phyloP scores from a whole-genome alignment of 2,329 filamentous ascomycete species.

The Aureobasidium lini region DNA sequence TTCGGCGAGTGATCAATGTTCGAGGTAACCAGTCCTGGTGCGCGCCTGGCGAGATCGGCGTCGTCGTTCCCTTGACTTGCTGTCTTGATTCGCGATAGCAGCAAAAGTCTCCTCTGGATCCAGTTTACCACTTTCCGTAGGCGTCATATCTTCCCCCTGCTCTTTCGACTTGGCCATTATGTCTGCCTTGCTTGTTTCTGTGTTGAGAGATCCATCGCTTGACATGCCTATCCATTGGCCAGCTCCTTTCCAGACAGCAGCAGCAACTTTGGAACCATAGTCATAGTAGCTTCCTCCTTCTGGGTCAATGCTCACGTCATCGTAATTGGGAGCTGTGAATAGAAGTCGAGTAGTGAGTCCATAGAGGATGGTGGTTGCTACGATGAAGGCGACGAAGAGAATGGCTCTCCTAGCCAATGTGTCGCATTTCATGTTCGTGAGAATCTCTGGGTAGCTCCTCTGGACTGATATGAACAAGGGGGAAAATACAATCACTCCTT shows the following conservation, averaged over 20 bases:
- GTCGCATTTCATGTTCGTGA: background rate
- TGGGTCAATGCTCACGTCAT: slow-evolving; percentile 1
- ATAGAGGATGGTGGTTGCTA: background rate
- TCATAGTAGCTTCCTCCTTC: slow-evolving; percentile 4
- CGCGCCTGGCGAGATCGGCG: background rate
- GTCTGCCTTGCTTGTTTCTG: background rate
- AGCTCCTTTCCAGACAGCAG: slow-evolving; percentile 2
- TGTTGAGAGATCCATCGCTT: no score
- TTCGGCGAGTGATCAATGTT: background rate
- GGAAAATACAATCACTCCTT: background rate
- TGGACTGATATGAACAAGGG: background rate
- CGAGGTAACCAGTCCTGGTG: no score
- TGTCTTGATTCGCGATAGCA: background rate
- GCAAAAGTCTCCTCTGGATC: background rate
- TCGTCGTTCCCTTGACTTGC: background rate
- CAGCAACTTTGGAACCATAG: background rate
- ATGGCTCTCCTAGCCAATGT: background rate
- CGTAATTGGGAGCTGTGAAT: background rate
- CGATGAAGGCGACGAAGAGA: background rate
- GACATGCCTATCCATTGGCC: background rate
- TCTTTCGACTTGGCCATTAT: background rate
- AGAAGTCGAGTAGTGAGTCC: background rate
- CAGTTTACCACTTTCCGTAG: background rate
- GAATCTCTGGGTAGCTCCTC: background rate
- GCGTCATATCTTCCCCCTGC: background rate